Conservation (phyloP, 306 rosid species). For the Luffa aegyptiaca region DNA sequence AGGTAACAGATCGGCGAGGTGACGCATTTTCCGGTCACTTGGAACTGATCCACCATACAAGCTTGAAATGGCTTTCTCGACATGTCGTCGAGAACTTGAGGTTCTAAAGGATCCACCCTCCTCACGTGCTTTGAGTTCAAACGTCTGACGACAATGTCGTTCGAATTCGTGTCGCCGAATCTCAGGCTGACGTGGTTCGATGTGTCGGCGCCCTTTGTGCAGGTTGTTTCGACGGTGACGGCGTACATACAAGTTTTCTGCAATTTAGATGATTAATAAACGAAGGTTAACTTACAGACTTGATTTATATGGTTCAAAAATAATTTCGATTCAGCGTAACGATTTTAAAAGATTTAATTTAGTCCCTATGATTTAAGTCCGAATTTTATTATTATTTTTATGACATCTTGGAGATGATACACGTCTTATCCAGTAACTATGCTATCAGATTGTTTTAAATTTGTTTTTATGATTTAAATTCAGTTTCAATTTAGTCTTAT, state of each 20-base stretch:
- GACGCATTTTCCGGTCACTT: conserved; percentile 46
- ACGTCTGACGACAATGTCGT: conserved; percentile 44
- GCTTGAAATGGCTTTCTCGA: conserved; percentile 72
- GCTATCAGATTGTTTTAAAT: no score
- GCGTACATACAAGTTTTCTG: conserved; percentile 55
- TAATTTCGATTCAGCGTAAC: no score
- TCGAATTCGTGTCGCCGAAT: conserved; percentile 63
- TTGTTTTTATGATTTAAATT: no score
- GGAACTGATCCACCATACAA: conserved; percentile 63
- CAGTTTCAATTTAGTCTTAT: no score
- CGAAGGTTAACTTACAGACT: neutral
- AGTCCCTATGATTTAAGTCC: no score
- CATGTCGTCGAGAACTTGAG: conserved; percentile 45
- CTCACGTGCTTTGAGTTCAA: conserved; percentile 49
- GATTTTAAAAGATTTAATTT: no score
- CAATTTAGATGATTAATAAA: neutral
- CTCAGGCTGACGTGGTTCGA: conserved; percentile 54
- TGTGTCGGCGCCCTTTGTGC: conserved; percentile 74
- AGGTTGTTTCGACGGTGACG: conserved; percentile 58
- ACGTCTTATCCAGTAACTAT: no score
- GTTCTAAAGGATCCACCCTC: conserved; percentile 47
- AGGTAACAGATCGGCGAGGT: conserved; percentile 56
- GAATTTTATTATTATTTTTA: no score
- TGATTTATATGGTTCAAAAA: no score
- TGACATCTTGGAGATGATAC: no score